Percentiles rank a stretch among this genome's conserved stretches.
phyloP scores from a whole-genome alignment of 805 yeast genomes.

The Cyberlindnera petersonii region DNA sequence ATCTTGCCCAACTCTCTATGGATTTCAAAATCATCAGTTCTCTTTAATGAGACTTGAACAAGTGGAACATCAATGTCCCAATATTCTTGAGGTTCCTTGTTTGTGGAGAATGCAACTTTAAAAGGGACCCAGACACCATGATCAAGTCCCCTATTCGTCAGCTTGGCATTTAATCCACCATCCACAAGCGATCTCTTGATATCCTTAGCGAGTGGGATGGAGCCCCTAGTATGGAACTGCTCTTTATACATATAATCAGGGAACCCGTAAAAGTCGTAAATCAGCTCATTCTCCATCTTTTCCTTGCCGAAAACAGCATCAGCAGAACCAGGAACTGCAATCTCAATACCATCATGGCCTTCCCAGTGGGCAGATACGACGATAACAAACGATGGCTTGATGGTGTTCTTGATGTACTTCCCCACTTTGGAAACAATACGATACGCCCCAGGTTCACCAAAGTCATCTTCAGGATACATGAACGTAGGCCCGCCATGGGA shows the following conservation, averaged over 20 bases:
- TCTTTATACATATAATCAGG: constrained; percentile 62
- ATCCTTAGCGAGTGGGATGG: constrained; percentile 39
- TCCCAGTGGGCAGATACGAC: constrained; percentile 82
- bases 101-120: constrained; percentile 58
- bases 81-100: constrained; percentile 22
- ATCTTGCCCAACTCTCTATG: constrained; percentile 54
- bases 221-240: constrained; percentile 51
- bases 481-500: constrained; percentile 88
- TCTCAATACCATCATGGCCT: constrained; percentile 43
- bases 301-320: constrained; percentile 5
- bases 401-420: constrained; percentile 37
- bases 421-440: constrained; percentile 49
- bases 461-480: constrained; percentile 48
- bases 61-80: constrained; percentile 35
- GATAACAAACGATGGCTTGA: constrained; percentile 63
- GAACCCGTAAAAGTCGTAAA: constrained; percentile 76
- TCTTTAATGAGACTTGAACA: constrained; percentile 37
- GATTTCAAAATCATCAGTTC: constrained; percentile 38
- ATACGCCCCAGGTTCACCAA: constrained; percentile 59
- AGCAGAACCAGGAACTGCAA: constrained; percentile 46
- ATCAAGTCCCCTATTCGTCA: constrained; percentile 64
- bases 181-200: constrained; percentile 39
- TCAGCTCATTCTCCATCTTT: constrained; percentile 45
- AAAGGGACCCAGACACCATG: constrained; percentile 85
- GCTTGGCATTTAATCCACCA: constrained; percentile 41